Evolutionary conservation across 345 rosid genomes (phyloP), one percentile per base, ranked within the genome.

Genomic region (Brassica incana): DNA sequence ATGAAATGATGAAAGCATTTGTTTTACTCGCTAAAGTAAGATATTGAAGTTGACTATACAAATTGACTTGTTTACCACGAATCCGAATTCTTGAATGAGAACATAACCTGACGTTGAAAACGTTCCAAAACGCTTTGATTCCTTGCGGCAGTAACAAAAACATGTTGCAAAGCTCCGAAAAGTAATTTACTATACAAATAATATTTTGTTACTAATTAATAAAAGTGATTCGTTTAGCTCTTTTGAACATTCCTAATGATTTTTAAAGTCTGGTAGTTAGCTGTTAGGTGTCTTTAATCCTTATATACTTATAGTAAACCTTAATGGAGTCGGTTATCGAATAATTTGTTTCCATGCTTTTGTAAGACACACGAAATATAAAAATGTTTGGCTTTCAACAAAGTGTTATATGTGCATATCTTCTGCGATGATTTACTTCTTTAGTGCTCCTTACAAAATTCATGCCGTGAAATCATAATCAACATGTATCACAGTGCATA

Each of bases 271-370:
- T 40, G 73, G 15, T 72, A 27, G 81, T 72, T 78, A 72, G 81
- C 68, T 67, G 78, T 67, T 73, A 79, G 65, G 69, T 74, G 62
- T 79, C 27, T 11, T 66, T 6, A 35, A 66, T 56, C 64, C 67
- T 72, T 67, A n/a, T 59, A 58, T 27, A 18, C 61, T 8, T 7
- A 64, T 64, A 54, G 29, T 20, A 18, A 74, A 74, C 66, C 66
- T 48, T 74, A 63, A 74, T 69, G 83, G 78, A 74, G 75, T 80
- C 79, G 83, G 79, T 80, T 74, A 74, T 74, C 61, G 65, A 48
- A 74, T 74, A 5, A 69, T 69, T 63, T 74, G 72, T 69, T 74
- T 56, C 16, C 14, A 36, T 69, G 50, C 75, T 74, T 74, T 80
- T 74, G 75, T 79, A 23, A 11, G 56, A 73, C 20, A 73, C 35